Evolutionary conservation across 2,329 filamentous ascomycete species (phyloP).

Genomic region (Ascochyta rabiei): DNA sequence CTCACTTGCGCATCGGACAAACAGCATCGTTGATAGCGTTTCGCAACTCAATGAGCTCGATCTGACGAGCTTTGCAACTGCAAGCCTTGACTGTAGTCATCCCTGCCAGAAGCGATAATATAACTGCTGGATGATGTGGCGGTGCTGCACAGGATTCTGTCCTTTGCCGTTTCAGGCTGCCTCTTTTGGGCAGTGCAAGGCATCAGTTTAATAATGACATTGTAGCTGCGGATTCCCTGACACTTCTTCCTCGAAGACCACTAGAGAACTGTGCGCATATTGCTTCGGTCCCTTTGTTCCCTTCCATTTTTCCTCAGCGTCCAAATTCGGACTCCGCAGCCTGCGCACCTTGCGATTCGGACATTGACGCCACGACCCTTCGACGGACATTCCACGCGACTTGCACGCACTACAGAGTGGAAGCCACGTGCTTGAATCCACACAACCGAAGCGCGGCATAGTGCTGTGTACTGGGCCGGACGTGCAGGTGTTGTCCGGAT

Average conservation of each 20-base stretch:
- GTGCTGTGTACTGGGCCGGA: conserved; percentile 5
- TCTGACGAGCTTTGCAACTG: not conserved
- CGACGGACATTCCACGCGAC: conserved; percentile 2
- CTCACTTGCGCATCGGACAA: not conserved
- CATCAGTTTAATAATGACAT: conserved; percentile 13
- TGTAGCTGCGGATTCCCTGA: not conserved
- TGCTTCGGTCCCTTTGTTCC: not conserved
- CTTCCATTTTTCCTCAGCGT: not conserved
- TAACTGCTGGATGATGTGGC: conserved; percentile 3
- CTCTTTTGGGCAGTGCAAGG: conserved; percentile 16
- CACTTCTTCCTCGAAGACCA: not conserved
- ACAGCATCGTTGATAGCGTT: not conserved
- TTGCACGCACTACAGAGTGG: not conserved
- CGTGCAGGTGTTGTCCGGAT: conserved; percentile 6
- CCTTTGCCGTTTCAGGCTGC: conserved; percentile 14
- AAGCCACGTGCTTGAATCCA: not conserved
- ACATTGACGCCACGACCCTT: conserved; percentile 6
- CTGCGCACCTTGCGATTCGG: not conserved
- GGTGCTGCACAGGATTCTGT: not conserved
- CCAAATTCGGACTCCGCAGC: not conserved
- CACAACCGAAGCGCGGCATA: conserved; percentile 3
- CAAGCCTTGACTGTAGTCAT: not conserved
- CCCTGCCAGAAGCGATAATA: not conserved
- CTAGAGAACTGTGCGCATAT: not conserved
- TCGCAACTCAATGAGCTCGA: too few species aligned